phyloP scores from a whole-genome alignment of 805 yeast species.

The Phaffomyces antillensis region DNA sequence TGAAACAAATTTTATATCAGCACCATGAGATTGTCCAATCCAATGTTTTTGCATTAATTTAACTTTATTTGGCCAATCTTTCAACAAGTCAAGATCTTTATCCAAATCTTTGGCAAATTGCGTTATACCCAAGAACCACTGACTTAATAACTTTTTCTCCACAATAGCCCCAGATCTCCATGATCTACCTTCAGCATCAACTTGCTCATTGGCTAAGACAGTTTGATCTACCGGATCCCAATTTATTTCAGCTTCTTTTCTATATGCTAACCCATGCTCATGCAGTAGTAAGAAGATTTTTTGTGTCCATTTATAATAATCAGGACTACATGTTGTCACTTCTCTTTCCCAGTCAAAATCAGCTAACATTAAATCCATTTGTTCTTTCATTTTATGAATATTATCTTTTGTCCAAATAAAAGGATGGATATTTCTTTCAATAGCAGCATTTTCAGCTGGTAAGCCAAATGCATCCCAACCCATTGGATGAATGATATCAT shows the following conservation, averaged over 20 bases:
- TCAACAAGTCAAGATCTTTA: conserved; percentile 52
- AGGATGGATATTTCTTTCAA: conserved; percentile 75
- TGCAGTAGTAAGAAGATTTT: conserved; percentile 67
- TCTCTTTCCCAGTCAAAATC: conserved; percentile 95
- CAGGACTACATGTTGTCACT: conserved; percentile 77
- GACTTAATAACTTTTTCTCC: conserved; percentile 72
- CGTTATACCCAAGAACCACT: conserved; percentile 93
- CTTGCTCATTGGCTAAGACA: conserved; percentile 94
- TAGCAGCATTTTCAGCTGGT: conserved; percentile 98
- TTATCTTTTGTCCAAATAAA: conserved; percentile 76
- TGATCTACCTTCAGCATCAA: conserved; percentile 81
- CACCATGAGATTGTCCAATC: conserved; percentile 87
- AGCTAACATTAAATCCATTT: conserved; percentile 69
- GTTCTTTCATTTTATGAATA: conserved; percentile 79
- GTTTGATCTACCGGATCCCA: conserved; percentile 98
- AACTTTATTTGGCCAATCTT: conserved; percentile 84
- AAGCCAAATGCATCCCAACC: conserved; percentile 99
- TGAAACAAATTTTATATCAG: conserved; percentile 50
- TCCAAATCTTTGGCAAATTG: conserved; percentile 64
- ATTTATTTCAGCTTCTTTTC: conserved; percentile 81
- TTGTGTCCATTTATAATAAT: conserved; percentile 91
- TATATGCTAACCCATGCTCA: conserved; percentile 77
- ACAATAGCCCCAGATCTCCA: conserved; percentile 98
- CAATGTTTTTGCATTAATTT: conserved; percentile 87
- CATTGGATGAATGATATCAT: conserved; percentile 86